Evolutionary conservation across 352 stramenopile genomes (phyloP), one percentile per base, ranked within the genome.

Genomic region (Albugo laibachii): DNA sequence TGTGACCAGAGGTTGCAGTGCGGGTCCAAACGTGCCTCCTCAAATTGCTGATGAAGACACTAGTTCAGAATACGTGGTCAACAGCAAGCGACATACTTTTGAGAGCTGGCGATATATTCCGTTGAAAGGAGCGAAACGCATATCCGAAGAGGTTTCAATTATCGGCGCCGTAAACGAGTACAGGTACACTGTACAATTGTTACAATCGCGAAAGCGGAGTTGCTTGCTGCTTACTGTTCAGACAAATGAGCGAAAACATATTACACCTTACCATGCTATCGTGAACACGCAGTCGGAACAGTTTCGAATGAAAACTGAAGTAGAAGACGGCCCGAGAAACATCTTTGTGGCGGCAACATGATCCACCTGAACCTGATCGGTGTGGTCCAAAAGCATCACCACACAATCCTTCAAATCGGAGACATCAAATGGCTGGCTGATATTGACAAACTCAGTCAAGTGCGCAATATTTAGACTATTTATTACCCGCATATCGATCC

Each of bases 131-230:
- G 80, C 79, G 50, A 96, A 94, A 24, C 53, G 48, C 56, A 96
- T 93, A 12, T 66, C 52, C 21, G 58, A 67, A 1, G 77, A 93
- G 12, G 75, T 95, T 63, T 96, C 85, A 55, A 96, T 94, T 50
- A 94, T 92, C 21, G 83, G 85, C 50, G 94, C 81, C 2, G 85
- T 94, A 39, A 93, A 71, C 18, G 69, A 87, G 53, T 94, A 95
- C 1, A 96, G 56, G 36, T 82, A 88, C 40, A 95, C 72, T 0
- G 66, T 76, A 61, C 80, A 93, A 44, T 75, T 58, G 1, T 56
- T 57, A 52, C 77, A 94, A 58, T 95, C 83, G 27, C 83, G 65
- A 2, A 75, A 93, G 21, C 85, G 65, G 11, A 96, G 65, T 47
- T 96, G 85, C 61, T 95, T 96, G 61, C 74, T 85, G 34, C 13